Evolutionary conservation across 2,329 filamentous ascomycete genomes (phyloP).

Genomic region (Dactylellina haptotyla): DNA sequence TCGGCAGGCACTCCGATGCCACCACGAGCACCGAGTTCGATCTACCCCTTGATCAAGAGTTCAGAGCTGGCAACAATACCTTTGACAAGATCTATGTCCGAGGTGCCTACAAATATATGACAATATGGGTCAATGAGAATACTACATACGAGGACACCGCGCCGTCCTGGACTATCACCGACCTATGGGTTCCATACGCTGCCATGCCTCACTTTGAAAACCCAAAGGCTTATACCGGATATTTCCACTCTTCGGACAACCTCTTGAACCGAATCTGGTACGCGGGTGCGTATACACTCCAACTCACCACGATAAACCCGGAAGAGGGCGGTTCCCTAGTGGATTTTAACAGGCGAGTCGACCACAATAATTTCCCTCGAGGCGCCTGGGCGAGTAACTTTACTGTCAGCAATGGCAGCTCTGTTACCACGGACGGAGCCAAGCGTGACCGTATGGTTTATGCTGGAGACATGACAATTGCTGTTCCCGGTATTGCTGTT

Average conservation of each 20-base stretch:
- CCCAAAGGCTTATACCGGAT: slow-evolving; percentile 67
- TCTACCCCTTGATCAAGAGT: slow-evolving; percentile 59
- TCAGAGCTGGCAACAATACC: slow-evolving; percentile 60
- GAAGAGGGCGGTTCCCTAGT: slow-evolving; percentile 59
- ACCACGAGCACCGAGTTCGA: slow-evolving; percentile 59
- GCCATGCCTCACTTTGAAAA: slow-evolving; percentile 64
- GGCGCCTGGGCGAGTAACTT: slow-evolving; percentile 60
- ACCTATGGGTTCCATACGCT: slow-evolving; percentile 62
- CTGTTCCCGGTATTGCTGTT: slow-evolving; percentile 67
- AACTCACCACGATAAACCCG: slow-evolving; percentile 61
- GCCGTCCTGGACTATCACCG: slow-evolving; percentile 59
- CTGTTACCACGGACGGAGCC: slow-evolving; percentile 66
- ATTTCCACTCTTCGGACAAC: slow-evolving; percentile 66
- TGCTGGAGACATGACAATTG: slow-evolving; percentile 71
- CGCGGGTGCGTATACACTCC: slow-evolving; percentile 65
- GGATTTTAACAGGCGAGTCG: slow-evolving; percentile 45
- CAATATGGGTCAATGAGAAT: slow-evolving; percentile 59
- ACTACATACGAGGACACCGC: slow-evolving; percentile 53
- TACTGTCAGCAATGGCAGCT: slow-evolving; percentile 59
- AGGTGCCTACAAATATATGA: slow-evolving; percentile 63
- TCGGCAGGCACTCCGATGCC: slow-evolving; percentile 60
- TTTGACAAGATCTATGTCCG: slow-evolving; percentile 60
- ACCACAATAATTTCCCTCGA: slow-evolving; percentile 26
- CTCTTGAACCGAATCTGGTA: slow-evolving; percentile 67
- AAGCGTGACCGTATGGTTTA: slow-evolving; percentile 71